phyloP scores from a whole-genome alignment of 768 basidiomycete species.

The Ramaria sp. region DNA sequence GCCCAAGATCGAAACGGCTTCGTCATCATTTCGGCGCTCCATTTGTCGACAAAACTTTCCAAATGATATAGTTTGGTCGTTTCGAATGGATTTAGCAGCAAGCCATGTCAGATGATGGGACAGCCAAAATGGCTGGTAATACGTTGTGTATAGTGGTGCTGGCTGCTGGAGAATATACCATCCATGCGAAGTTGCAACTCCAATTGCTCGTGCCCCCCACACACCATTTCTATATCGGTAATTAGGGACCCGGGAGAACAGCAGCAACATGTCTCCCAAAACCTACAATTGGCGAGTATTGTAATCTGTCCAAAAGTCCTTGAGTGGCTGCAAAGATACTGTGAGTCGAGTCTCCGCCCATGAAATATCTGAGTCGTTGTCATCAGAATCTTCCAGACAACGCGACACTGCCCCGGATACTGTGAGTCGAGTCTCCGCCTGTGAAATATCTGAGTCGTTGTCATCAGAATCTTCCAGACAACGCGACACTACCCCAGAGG shows the following conservation, averaged over 20 bases:
- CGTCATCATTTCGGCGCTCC: conserved; percentile 16
- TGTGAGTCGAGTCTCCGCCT: neutral
- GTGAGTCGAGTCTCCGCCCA: neutral
- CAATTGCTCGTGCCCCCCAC: neutral
- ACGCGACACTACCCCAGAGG: neutral
- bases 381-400: neutral
- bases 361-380: neutral
- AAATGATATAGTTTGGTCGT: neutral
- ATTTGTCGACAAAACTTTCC: neutral
- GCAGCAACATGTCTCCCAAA: too few species aligned
- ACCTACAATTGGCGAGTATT: neutral
- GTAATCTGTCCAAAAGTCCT: conserved; percentile 6
- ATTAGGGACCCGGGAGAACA: neutral
- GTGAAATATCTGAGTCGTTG: neutral
- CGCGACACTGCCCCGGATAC: too few species aligned
- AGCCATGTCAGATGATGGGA: conserved; percentile 28
- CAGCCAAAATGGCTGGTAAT: conserved; percentile 37
- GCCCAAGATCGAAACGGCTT: conserved; percentile 30
- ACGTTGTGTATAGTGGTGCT: conserved; percentile 30
- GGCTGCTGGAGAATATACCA: conserved; percentile 62
- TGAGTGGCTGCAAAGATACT: neutral
- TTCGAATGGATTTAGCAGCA: neutral
- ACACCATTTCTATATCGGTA: neutral
- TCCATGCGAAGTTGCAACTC: conserved; percentile 41
- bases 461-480: neutral